A percentile compares a stretch with the other conserved stretches of the same genome.
phyloP scores from a whole-genome alignment of 31 red algal species.

The Asparagopsis taxiformis region DNA sequence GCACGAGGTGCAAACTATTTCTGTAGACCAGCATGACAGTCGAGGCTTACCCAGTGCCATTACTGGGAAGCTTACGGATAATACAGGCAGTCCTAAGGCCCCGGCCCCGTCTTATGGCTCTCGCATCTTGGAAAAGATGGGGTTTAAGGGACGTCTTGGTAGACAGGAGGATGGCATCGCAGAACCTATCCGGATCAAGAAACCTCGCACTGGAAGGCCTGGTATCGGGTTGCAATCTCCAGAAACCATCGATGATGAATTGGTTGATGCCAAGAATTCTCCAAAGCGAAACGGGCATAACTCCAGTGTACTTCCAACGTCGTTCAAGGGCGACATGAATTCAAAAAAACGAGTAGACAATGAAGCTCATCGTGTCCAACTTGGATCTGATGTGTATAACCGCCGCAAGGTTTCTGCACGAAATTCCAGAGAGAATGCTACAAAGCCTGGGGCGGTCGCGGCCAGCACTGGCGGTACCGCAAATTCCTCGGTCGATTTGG shows the following conservation, averaged over 20 bases:
- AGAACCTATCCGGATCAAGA: slow-evolving; percentile 13
- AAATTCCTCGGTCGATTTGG: not conserved
- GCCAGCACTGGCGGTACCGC: not conserved
- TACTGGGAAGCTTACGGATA: too few species aligned
- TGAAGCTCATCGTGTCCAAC: too few species aligned
- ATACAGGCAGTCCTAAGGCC: not conserved
- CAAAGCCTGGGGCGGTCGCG: not conserved
- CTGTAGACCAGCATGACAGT: too few species aligned
- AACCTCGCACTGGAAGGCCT: slow-evolving; percentile 9
- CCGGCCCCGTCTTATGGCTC: slow-evolving; percentile 1
- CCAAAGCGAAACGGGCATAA: not conserved
- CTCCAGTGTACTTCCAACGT: too few species aligned
- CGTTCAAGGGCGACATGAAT: too few species aligned
- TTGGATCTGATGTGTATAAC: too few species aligned
- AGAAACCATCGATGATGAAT: not conserved
- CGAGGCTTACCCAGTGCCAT: too few species aligned
- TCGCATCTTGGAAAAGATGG: slow-evolving; percentile 50
- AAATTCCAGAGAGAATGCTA: too few species aligned
- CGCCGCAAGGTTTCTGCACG: too few species aligned
- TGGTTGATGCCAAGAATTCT: not conserved
- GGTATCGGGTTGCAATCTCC: slow-evolving; percentile 20
- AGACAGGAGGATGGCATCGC: slow-evolving; percentile 33
- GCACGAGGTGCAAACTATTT: not conserved
- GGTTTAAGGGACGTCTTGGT: slow-evolving; percentile 55
- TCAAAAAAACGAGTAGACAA: too few species aligned